Evolutionary conservation across 1,284 basidiomycete genomes (phyloP).

Genomic region (Rhodotorula sp.): DNA sequence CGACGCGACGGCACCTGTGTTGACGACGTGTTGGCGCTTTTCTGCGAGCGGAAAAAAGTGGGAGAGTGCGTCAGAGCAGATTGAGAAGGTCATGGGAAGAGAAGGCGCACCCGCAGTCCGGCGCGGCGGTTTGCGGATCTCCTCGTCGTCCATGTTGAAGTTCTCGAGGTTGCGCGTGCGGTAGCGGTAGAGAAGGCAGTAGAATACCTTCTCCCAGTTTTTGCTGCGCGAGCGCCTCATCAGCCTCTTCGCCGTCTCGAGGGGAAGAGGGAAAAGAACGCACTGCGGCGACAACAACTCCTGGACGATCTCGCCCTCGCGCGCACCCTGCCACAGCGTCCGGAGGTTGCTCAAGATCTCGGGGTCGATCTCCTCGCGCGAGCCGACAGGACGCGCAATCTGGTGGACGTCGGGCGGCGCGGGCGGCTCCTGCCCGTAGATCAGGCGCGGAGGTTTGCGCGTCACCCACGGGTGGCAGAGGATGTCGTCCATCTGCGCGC

Average conservation of each 20-base stretch:
- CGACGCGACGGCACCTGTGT: conserved; percentile 24
- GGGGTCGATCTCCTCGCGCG: conserved; percentile 69
- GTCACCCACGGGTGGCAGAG: conserved; percentile 86
- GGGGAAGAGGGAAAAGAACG: conserved; percentile 27
- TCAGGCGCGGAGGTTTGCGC: conserved; percentile 61
- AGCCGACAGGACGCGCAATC: conserved; percentile 67
- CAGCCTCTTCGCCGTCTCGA: background rate
- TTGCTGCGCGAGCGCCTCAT: conserved; percentile 59
- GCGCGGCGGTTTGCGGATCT: conserved; percentile 44
- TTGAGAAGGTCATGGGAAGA: background rate
- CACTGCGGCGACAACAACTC: conserved; percentile 61
- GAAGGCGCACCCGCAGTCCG: conserved; percentile 21
- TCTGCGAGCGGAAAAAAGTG: background rate
- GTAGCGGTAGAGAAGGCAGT: conserved; percentile 79
- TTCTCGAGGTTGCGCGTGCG: conserved; percentile 68
- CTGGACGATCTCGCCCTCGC: conserved; percentile 69
- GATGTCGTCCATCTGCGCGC: conserved; percentile 73
- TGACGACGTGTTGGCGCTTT: conserved; percentile 40
- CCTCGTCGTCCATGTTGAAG: conserved; percentile 63
- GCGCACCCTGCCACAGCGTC: conserved; percentile 80
- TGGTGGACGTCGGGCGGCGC: conserved; percentile 69
- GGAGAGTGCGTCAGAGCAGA: background rate
- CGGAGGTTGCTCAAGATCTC: conserved; percentile 89
- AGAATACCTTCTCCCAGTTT: conserved; percentile 92
- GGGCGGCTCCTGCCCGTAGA: conserved; percentile 57